Evolutionary conservation across 805 yeast species (phyloP), one percentile per base, ranked within the genome.

Genomic region (Schizosaccharomyces cryophilus): DNA sequence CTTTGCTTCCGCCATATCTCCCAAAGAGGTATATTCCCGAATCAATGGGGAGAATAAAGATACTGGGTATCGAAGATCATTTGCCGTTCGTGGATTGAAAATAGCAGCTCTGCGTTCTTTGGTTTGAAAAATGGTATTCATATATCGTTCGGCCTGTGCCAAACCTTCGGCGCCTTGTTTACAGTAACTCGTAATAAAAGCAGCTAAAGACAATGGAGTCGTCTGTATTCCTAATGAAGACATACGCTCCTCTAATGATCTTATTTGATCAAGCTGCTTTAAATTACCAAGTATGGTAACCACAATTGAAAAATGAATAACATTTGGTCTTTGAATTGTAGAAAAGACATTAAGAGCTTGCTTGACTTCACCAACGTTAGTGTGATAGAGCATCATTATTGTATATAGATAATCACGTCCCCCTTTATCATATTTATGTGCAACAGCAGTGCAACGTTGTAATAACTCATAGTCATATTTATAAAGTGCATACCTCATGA

Each of bases 241-340:
- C 40, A 54, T 83, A 11, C 51, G 51, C 26, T 45, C 26, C 13
- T 45, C 51, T 9, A 45, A 45, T 15, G 17, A 11, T 11, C 9
- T n/a, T 13, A 45, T 19, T 45, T 45, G 24, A 24, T 45, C 51
- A 13, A 45, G 26, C 51, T 45, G 5, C 7, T 45, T 45, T 9
- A 45, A 45, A 11, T 45, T 45, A 19, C 51, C 51, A 7, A 45
- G 26, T 11, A 45, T 24, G 6, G 51, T 45, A 5, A 11, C 51
- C 24, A 24, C 51, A 13, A 45, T 45, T 7, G 51, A 45, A 7
- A 19, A 45, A 45, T 45, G 51, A 19, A 45, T 7, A 45, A 45
- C 51, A 9, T 45, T 45, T 45, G 51, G 51, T 45, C 17, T 45
- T 24, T 13, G 51, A 11, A 45, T 45, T 7, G 26, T 24, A 24